Evolutionary conservation across 345 rosid species (phyloP), one percentile per base, ranked within the genome.

Genomic region (Salix udensis): DNA sequence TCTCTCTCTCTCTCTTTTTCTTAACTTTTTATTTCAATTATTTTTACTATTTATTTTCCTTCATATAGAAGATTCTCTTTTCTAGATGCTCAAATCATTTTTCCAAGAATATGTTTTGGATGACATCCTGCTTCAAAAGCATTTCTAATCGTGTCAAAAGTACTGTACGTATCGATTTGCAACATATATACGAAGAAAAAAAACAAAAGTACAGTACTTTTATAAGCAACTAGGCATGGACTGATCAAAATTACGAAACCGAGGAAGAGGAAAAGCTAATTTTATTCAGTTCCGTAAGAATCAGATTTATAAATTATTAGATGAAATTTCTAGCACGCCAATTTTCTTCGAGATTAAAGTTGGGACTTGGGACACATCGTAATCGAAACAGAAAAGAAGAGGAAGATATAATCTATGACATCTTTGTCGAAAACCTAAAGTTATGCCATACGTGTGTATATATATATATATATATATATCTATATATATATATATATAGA

Each of bases 11-110:
- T 34, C 37, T 34, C 37, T 36, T 31, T 72, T 52, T 80, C 73
- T 65, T 74, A 42, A 73, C 73, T 77, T 74, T 53, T 52, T 48
- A 37, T 64, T 21, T 6, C 23, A 62, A 28, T 68, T 39, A 31
- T 40, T 68, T 28, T 19, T 50, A 34, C 64, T 72, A 12, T 42
- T 40, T 86, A 19, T 19, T 42, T 30, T 14, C 23, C 23, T 66
- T 66, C 40, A 34, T 19, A 4, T n/a, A 21, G 62, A 55, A 55
- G 62, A n/a, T n/a, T 55, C 24, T 4, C 23, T 4, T 55, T 55
- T 55, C 28, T 3, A n/a, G 60, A 7, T 55, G 62, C 28, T 55
- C 62, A n/a, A 55, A 55, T 55, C 1, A 13, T 55, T 55, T 21
- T 55, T 10, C 62, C 62, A n/a, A 9, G 62, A 55, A n/a, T n/a